Conservation (phyloP, 78 protist genomes). For the Dictyostelium capitatum region DNA sequence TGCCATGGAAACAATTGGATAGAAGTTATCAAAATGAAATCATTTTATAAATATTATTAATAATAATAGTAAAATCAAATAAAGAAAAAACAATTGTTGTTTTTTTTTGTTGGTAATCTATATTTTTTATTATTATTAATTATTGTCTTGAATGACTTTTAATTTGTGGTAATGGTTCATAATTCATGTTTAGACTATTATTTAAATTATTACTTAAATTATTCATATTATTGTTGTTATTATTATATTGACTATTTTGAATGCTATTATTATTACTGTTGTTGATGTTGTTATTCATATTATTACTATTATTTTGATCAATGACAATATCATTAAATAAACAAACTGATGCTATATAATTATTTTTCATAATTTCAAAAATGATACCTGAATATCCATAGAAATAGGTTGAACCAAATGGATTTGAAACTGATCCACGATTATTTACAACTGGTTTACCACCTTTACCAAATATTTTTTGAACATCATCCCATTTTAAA, state of each 20-base stretch:
- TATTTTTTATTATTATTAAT: neutral
- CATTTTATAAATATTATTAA: slow-evolving; percentile 39
- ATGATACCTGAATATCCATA: slow-evolving; percentile 85
- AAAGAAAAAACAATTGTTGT: neutral
- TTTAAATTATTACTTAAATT: neutral
- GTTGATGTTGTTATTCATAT: neutral
- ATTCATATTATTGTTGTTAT: neutral
- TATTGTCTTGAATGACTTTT: neutral
- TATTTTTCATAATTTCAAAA: slow-evolving; percentile 82
- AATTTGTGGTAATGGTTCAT: neutral
- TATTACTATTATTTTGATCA: slow-evolving; percentile 7
- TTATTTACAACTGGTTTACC: slow-evolving; percentile 88
- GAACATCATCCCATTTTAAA: slow-evolving; percentile 81
- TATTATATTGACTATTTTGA: neutral
- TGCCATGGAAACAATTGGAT: slow-evolving; percentile 84
- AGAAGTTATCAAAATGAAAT: slow-evolving; percentile 75
- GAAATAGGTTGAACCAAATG: slow-evolving; percentile 86
- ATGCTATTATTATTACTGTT: neutral
- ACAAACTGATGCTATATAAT: slow-evolving; percentile 76
- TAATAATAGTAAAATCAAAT: neutral
- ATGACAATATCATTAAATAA: slow-evolving; percentile 34
- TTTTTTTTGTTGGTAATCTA: neutral
- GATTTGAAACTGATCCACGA: slow-evolving; percentile 81
- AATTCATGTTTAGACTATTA: neutral
- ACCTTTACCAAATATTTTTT: slow-evolving; percentile 63